phyloP scores from a whole-genome alignment of 2,329 filamentous ascomycete genomes.

The Hirsutella rhossiliensis region DNA sequence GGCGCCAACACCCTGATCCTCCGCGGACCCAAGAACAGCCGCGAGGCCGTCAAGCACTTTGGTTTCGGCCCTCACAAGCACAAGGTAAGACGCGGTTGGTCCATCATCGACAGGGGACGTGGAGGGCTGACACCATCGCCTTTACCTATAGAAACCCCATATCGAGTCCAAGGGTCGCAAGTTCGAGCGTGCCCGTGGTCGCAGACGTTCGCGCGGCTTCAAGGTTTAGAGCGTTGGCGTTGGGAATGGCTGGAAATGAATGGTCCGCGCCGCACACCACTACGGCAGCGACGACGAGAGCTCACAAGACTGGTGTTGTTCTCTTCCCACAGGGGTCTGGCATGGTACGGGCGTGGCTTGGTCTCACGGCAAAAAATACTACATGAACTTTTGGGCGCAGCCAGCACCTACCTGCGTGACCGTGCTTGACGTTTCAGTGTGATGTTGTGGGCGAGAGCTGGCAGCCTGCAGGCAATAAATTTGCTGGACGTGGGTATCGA shows the following conservation, averaged over 20 bases:
- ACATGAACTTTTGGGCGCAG: constrained; percentile 14
- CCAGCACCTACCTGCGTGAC: neutral
- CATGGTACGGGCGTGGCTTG: constrained; percentile 35
- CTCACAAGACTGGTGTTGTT: constrained; percentile 16
- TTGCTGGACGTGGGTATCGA: neutral
- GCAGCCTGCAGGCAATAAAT: too few relatives aligned
- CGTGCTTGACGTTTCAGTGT: neutral
- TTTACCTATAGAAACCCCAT: constrained; percentile 66
- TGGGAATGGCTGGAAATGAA: constrained; percentile 7
- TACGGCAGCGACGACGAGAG: constrained; percentile 7
- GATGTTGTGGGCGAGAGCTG: too few relatives aligned
- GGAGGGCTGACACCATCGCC: neutral
- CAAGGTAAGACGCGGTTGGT: constrained; percentile 54
- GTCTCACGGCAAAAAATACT: constrained; percentile 24
- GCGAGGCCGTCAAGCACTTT: constrained; percentile 98
- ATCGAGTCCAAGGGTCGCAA: constrained; percentile 98
- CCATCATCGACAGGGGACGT: neutral
- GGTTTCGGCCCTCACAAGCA: constrained; percentile 94
- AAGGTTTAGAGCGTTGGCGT: constrained; percentile 70
- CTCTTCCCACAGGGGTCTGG: constrained; percentile 22
- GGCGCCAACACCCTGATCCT: constrained; percentile 95
- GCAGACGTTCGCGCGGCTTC: constrained; percentile 97
- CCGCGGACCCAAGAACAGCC: constrained; percentile 94
- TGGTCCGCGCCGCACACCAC: constrained; percentile 2
- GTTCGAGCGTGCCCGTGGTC: constrained; percentile 98